Evolutionary conservation across 805 yeast genomes (phyloP).

Genomic region (Hanseniaspora valbyensis): DNA sequence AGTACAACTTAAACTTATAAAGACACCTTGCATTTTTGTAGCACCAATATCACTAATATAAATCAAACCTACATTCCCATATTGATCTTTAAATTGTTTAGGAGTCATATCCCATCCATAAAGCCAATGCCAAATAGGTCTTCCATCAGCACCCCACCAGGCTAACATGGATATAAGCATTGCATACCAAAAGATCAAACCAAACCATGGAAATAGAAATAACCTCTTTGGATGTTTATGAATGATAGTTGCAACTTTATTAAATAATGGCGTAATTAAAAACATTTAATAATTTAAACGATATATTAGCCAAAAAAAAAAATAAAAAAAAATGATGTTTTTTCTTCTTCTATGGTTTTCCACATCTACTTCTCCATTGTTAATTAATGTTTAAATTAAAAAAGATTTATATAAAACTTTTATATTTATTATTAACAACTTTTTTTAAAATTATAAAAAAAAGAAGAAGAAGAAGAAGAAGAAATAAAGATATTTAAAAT

Average conservation of each 20-base stretch:
- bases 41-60: slow-evolving; percentile 86
- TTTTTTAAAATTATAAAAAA: too few relatives aligned
- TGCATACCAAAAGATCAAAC: slow-evolving; percentile 74
- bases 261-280: neutral
- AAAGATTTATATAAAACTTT: too few relatives aligned
- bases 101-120: slow-evolving; percentile 10
- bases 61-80: slow-evolving; percentile 27
- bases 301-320: neutral
- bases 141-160: slow-evolving; percentile 74
- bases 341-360: too few relatives aligned
- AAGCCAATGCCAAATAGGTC: slow-evolving; percentile 43
- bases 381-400: too few relatives aligned
- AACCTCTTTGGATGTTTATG: slow-evolving; percentile 11
- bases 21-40: slow-evolving; percentile 70
- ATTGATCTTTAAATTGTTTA: slow-evolving; percentile 13
- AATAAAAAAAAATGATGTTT: neutral
- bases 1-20: slow-evolving; percentile 63
- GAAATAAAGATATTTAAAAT: too few relatives aligned
- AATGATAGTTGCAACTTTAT: neutral
- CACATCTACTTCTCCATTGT: too few relatives aligned
- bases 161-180: slow-evolving; percentile 72
- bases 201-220: slow-evolving; percentile 50
- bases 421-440: too few relatives aligned
- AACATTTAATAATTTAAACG: neutral
- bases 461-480: too few relatives aligned